These are phyloP conservation scores for Lepiota venenata DNA, from an alignment of 768 basidiomycete genomes.

Conservation along the genomic window DNA sequence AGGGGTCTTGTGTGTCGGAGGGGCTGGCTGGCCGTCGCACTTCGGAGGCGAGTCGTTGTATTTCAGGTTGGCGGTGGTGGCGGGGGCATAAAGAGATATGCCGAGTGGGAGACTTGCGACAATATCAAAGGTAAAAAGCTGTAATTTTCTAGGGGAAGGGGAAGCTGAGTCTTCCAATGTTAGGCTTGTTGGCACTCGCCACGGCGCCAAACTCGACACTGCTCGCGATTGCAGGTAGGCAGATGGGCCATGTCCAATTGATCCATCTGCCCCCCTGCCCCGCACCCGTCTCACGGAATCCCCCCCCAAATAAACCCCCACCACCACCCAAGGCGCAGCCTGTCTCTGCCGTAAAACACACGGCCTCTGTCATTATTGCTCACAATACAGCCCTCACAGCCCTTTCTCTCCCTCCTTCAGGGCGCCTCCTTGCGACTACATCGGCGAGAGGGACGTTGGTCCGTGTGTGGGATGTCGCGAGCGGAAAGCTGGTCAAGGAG, in stretches of 20 bases:
- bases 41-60: constrained; percentile 74
- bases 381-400: constrained; percentile 79
- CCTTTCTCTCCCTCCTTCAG: constrained; percentile 73
- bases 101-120: constrained; percentile 85
- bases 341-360: constrained; percentile 38
- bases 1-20: constrained; percentile 77
- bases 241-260: constrained; percentile 86
- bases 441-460: constrained; percentile 83
- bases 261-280: constrained; percentile 81
- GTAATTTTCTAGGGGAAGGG: constrained; percentile 15
- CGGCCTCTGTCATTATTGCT: constrained; percentile 79
- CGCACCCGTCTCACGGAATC: constrained; percentile 52
- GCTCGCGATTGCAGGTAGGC: constrained; percentile 82
- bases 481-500: constrained; percentile 74
- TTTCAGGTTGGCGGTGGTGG: constrained; percentile 68
- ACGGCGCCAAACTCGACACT: constrained; percentile 75
- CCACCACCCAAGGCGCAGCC: not conserved
- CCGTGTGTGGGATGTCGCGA: constrained; percentile 77
- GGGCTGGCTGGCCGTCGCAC: constrained; percentile 81
- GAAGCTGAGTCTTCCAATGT: not conserved
- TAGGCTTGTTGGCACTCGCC: constrained; percentile 78
- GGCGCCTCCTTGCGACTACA: constrained; percentile 78
- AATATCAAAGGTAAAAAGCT: constrained; percentile 71
- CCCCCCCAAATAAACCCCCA: constrained; percentile 54
- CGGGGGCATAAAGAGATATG: constrained; percentile 52